Base-by-base conservation (phyloP, 1,284 basidiomycete genomes). In the Trichosporon inkin region DNA sequence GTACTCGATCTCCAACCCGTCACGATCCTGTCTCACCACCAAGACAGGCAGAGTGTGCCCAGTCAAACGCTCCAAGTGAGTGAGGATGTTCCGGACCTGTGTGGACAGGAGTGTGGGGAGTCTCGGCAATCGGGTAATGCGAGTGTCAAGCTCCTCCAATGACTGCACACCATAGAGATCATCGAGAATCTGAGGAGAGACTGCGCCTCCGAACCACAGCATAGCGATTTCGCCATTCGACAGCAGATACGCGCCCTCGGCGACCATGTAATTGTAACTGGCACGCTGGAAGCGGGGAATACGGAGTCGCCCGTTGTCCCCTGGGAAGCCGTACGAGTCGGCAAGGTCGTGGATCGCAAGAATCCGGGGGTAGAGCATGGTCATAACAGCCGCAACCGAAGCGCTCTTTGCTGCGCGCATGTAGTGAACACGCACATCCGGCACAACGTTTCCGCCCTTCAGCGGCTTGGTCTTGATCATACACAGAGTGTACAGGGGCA, bases 1-100 rank as follows among this genome's bases (percentile, higher is more conserved):
- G 70, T 95, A 94, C 75, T 99, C 96, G 56, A 99, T 85, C 80
- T 99, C 96, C 61, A 86, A 83, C 10, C 87, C 94, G 74, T 99
- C 96, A 72, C 92, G 81, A 73, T 97, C 92, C 75, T 99, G 96
- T 14, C 96, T 84, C 0, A 91, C 90, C 52, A 98, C 82, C 37
- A 87, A 79, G 62, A 97, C 83, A 57, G 88, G 90, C 41, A 85
- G 68, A 2, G 82, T 76, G 16, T 83, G 79, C 8, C 87, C 86
- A 49, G 81, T 81, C 38, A 91, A 82, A 63, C 87, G 84, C 56
- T 85, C 82, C 52, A 92, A 86, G 65, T 87, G 82, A 0, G 84
- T 82, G 19, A 99, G 79, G 63, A 99, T 86, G 74, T 91, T 92
- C 58, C 87, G 85, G 2, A 94, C 83, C 80, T 97, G 94, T 7